Evolutionary conservation across 1,284 basidiomycete species (phyloP), one percentile per base, ranked within the genome.

Genomic region (Cystobasidium slooffiae): DNA sequence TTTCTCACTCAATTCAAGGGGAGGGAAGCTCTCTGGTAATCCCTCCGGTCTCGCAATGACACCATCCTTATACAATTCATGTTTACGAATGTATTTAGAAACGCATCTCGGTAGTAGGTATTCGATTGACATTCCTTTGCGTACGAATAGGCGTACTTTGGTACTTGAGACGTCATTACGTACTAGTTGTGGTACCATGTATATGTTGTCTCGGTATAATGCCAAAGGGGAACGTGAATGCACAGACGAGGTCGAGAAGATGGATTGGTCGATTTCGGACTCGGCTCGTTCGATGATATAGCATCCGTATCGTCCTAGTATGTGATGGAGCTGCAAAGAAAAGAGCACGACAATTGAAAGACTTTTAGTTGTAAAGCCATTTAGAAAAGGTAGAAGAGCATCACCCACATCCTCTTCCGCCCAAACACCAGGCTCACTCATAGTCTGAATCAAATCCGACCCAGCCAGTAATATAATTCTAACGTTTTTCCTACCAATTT

Each of bases 391-490:
- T 51, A 39, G 22, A 37, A 64, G 31, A 22, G 5, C 18, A 58
- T 20, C 51, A 85, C 89, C 82, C 78, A 95, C 92, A 87, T 99
- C 97, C 75, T 88, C 87, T 79, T 94, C 90, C 68, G 91, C 90
- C 97, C 97, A 99, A 24, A 99, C 94, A 16, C 97, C 97, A n/a
- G 94, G 94, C 84, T 98, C 94, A 78, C 92, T 93, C 90, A 99
- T 98, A 66, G 94, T 97, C 81, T 94, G 90, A 82, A 99, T 99
- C 79, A 99, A 86, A 83, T 99, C 96, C 31, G 93, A 95, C 47
- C 96, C 97, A 2, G 97, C 97, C 68, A 99, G 88, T 39, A 99
- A 88, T 91, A 99, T 95, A 78, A 98, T 87, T 79, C 86, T 85
- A 77, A 84, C 83, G 75, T 80, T 80, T 62, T 83, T 78, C 72